Base-by-base conservation (phyloP, 352 stramenopile species). In the Halophytophthora batemanensis region DNA sequence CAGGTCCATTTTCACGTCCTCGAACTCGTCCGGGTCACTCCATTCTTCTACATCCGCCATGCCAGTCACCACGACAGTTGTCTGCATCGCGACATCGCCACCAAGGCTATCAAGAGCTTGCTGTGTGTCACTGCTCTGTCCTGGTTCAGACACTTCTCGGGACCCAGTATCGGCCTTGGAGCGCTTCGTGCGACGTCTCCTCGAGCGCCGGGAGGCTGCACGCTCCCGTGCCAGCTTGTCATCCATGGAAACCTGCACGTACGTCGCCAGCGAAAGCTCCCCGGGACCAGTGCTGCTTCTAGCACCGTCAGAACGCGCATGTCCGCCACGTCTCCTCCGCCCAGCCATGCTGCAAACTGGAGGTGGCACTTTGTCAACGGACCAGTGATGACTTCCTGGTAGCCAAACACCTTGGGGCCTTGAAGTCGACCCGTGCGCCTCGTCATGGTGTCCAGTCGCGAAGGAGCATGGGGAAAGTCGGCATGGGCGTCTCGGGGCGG, bases 11-110 rank as follows among this genome's bases (percentile, higher is more conserved):
- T 45, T 14, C 1, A 69, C 38, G 33, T 77, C 67, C 2, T 39
- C 34, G 21, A 50, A 66, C 37, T 77, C 67, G 21, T 77, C 67
- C 2, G 58, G 25, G 15, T 77, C 64, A 11, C 59, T 50, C 0
- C 74, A 28, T 33, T 77, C 64, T 4, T 54, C 50, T 0, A 44
- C 19, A 1, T 59, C 35, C 7, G 56, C 34, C 23, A 69, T 48
- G 2, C 50, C 50, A 12, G 29, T 13, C 29, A 35, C 29, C 29
- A 35, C 29, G 6, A 35, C 29, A 35, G 29, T 35, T 13, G 6
- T 6, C 6, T 35, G 6, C 13, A 35, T 13, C 13, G 29, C 29
- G 6, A 12, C 13, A 35, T 6, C 29, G 13, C 13, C 29, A 12
- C 29, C 29, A 35, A 35, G 6, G 29, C 13, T 13, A 12, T 13